phyloP scores from a whole-genome alignment of 345 rosid species.

The Brassica cretica region DNA sequence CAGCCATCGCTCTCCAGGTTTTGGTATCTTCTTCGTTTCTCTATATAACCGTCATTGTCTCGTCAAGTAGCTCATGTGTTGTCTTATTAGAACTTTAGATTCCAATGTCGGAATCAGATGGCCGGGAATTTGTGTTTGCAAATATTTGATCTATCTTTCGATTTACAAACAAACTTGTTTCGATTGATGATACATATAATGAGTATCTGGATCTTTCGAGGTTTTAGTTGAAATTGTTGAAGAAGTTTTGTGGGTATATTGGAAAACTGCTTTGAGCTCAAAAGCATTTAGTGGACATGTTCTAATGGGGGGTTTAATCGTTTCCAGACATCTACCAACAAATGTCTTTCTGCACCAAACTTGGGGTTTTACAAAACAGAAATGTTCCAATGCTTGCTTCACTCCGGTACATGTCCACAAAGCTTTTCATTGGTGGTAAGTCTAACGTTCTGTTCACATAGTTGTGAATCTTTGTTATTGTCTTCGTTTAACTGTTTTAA shows the following conservation, averaged over 20 bases:
- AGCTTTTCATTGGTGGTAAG: constrained; percentile 80
- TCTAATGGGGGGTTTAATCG: background rate
- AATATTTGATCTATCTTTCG: background rate
- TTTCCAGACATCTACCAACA: constrained; percentile 9
- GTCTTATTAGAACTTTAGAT: background rate
- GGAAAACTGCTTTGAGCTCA: too few relatives aligned
- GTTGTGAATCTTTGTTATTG: background rate
- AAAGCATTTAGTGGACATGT: background rate
- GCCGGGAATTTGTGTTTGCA: background rate
- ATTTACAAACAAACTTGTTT: too few relatives aligned
- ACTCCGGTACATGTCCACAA: constrained; percentile 56
- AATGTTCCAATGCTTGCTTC: constrained; percentile 53
- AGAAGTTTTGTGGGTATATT: background rate
- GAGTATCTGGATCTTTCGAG: background rate
- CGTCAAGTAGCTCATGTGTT: background rate
- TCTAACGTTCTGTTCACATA: background rate
- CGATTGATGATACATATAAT: background rate
- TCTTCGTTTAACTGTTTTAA: background rate
- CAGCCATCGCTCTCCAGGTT: background rate
- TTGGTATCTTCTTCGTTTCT: background rate
- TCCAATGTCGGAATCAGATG: background rate
- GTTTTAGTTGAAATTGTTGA: background rate
- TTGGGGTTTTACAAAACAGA: constrained; percentile 48
- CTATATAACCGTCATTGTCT: background rate
- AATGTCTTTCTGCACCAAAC: constrained; percentile 67